phyloP scores from a whole-genome alignment of 139 green algal genomes.

The Astrephomene gubernaculifera region DNA sequence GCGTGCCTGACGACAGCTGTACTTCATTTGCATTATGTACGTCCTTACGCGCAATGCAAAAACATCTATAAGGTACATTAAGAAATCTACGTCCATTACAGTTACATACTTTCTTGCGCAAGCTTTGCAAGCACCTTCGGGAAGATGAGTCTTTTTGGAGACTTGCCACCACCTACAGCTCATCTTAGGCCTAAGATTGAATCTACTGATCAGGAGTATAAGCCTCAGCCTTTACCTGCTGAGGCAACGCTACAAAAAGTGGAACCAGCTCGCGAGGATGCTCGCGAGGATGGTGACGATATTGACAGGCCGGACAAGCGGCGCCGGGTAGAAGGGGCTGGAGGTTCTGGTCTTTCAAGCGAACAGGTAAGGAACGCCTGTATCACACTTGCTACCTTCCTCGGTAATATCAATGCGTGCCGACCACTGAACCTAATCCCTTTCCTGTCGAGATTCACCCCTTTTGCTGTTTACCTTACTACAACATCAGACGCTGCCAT shows the following conservation, averaged over 20 bases:
- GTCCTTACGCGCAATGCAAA: too few relatives aligned
- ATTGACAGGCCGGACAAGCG: not conserved
- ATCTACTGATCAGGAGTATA: not conserved
- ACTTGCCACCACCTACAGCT: constrained; percentile 1
- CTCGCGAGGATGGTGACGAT: not conserved
- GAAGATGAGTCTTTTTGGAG: constrained; percentile 21
- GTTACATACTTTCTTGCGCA: too few relatives aligned
- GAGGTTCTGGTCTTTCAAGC: not conserved
- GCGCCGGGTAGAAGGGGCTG: not conserved
- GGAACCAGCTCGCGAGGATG: not conserved
- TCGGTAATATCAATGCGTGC: not conserved
- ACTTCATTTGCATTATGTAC: too few relatives aligned
- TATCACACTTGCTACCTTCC: not conserved
- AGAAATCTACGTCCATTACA: too few relatives aligned
- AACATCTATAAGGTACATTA: too few relatives aligned
- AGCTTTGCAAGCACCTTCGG: too few relatives aligned
- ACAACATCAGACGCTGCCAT: not conserved
- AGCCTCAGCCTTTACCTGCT: not conserved
- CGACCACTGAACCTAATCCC: not conserved
- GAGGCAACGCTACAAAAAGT: not conserved
- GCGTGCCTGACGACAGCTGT: too few relatives aligned
- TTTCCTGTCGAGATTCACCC: not conserved
- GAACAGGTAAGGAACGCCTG: not conserved
- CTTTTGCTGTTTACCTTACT: not conserved
- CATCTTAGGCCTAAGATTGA: not conserved